Conservation (phyloP, 495 filamentous ascomycete species). For the Antarctomyces pellizariae region DNA sequence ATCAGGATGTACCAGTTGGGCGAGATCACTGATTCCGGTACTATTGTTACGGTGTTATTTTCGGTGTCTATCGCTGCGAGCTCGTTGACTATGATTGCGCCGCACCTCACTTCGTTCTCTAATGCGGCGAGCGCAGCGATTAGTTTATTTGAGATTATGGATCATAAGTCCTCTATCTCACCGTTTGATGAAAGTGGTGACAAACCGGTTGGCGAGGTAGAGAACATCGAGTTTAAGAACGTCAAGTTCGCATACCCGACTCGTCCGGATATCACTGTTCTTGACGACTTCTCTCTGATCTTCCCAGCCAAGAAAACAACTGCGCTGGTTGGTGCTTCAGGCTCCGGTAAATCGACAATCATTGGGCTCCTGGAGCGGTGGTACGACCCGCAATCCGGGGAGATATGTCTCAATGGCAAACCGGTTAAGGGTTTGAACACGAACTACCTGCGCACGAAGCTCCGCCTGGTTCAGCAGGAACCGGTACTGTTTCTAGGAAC, state of each 20-base stretch:
- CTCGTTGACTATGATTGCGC: constrained; percentile 13
- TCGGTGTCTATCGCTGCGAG: constrained; percentile 11
- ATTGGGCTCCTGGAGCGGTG: constrained; percentile 37
- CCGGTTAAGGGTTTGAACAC: constrained; percentile 32
- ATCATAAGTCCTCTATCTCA: constrained; percentile 26
- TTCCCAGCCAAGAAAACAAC: constrained; percentile 60
- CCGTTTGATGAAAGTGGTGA: constrained; percentile 16
- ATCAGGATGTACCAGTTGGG: too few relatives aligned
- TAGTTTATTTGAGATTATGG: constrained; percentile 22
- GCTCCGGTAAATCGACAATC: constrained; percentile 47
- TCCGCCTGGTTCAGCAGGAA: constrained; percentile 45
- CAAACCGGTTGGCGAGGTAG: constrained; percentile 18
- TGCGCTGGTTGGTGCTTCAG: constrained; percentile 63
- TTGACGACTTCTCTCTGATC: constrained; percentile 25
- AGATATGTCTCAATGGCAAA: constrained; percentile 27
- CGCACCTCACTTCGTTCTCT: constrained; percentile 11
- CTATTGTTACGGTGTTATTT: constrained; percentile 1
- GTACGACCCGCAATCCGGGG: constrained; percentile 19
- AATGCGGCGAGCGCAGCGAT: constrained; percentile 13
- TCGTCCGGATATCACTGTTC: constrained; percentile 31
- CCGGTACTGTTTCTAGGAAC: constrained; percentile 39
- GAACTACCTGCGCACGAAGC: constrained; percentile 26
- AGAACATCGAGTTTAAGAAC: constrained; percentile 32
- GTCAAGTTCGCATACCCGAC: constrained; percentile 43
- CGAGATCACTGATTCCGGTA: neutral